A percentile compares a stretch with the other conserved stretches of the same genome.
phyloP scores from a whole-genome alignment of 225 moss, liverwort and hornwort species.

The Bryoerythrophyllum caledonicum region DNA sequence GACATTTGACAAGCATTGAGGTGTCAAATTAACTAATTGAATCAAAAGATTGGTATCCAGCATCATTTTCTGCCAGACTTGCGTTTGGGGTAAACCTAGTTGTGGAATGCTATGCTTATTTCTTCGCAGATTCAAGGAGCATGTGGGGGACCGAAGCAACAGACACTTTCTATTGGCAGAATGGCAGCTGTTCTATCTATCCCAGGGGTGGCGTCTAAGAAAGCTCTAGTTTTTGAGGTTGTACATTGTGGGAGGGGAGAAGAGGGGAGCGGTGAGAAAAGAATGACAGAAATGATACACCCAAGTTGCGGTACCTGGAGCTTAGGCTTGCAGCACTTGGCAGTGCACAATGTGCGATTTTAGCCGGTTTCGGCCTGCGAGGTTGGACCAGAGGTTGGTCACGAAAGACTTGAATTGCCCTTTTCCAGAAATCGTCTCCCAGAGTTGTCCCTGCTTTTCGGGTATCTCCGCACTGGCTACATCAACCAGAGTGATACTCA shows the following conservation, averaged over 20 bases:
- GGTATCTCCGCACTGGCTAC: slow-evolving; percentile 92
- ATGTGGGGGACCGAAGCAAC: slow-evolving; percentile 46
- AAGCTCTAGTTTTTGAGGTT: slow-evolving; percentile 36
- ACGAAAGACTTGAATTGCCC: slow-evolving; percentile 99
- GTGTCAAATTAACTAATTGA: slow-evolving; percentile 9
- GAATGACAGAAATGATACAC: slow-evolving; percentile 70
- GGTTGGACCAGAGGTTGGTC: slow-evolving; percentile 97
- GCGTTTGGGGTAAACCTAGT: slow-evolving; percentile 43
- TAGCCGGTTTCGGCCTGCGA: slow-evolving; percentile 91
- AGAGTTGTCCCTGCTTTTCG: slow-evolving; percentile 79
- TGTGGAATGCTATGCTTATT: slow-evolving; percentile 48
- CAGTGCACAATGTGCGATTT: slow-evolving; percentile 99
- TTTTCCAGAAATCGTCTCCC: slow-evolving; percentile 98
- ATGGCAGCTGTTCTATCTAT: slow-evolving; percentile 58
- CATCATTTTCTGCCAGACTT: slow-evolving; percentile 58
- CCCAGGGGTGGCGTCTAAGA: slow-evolving; percentile 31
- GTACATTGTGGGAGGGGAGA: slow-evolving; percentile 34
- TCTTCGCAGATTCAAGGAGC: slow-evolving; percentile 47
- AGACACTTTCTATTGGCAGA: slow-evolving; percentile 56
- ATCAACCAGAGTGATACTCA: slow-evolving; percentile 98
- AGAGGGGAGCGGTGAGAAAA: slow-evolving; percentile 42
- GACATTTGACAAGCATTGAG: background rate
- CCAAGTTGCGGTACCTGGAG: slow-evolving; percentile 56
- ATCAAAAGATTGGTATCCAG: slow-evolving; percentile 30
- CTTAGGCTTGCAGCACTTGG: slow-evolving; percentile 99